Percentiles rank a stretch among this genome's conserved stretches.
Conservation (phyloP, 164 flowering plant genomes). For the Magnolia changhungtana region DNA sequence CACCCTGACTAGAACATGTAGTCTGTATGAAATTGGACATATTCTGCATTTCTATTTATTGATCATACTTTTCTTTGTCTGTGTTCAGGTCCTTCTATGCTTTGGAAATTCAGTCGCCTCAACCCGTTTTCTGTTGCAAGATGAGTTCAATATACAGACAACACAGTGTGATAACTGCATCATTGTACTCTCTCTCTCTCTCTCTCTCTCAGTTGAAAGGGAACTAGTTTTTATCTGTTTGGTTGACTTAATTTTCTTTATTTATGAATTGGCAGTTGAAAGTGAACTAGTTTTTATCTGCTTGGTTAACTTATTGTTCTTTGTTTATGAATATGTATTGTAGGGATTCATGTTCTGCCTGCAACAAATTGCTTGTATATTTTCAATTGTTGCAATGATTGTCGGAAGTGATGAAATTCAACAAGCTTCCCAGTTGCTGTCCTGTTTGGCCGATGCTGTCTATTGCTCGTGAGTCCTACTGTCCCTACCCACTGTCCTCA, state of each 20-base stretch:
- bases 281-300: not conserved
- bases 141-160: slow-evolving; percentile 76
- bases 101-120: slow-evolving; percentile 69
- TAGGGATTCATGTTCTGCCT: slow-evolving; percentile 74
- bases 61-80: not conserved
- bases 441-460: slow-evolving; percentile 45
- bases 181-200: slow-evolving; percentile 41
- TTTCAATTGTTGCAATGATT: slow-evolving; percentile 44
- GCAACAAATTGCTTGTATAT: slow-evolving; percentile 65
- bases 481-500: not conserved
- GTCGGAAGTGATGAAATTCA: slow-evolving; percentile 42
- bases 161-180: slow-evolving; percentile 79
- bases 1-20: not conserved
- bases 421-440: slow-evolving; percentile 44
- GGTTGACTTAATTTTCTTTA: not conserved
- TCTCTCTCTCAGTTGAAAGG: not conserved
- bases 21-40: not conserved
- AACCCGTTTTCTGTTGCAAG: slow-evolving; percentile 74
- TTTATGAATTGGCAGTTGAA: no score
- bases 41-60: not conserved
- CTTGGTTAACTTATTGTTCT: not conserved
- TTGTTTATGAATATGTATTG: not conserved
- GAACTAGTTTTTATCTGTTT: not conserved
- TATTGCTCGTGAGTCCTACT: slow-evolving; percentile 48
- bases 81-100: slow-evolving; percentile 53